Evolutionary conservation across 1,284 basidiomycete species (phyloP), one percentile per base, ranked within the genome.

Genomic region (Ustilago loliicola): DNA sequence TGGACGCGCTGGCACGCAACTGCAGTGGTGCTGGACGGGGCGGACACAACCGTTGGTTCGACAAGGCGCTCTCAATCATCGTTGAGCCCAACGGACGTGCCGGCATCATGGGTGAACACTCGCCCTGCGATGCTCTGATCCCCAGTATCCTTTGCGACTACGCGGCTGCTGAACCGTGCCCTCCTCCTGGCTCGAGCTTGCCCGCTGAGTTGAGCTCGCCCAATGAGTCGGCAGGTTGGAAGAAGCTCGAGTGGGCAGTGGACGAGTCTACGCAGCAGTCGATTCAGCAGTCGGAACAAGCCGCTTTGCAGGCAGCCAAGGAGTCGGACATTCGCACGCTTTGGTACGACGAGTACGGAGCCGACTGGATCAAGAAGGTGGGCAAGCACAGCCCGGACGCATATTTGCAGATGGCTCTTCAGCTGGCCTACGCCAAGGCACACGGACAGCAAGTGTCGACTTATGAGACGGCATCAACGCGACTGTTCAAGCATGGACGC

Each of bases 391-490:
- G 93, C 7, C 92, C 96, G 0, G 96, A 99, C 85, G 94, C 93
- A 0, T 98, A 91, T 87, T 90, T 98, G 61, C 96, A 98, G 87
- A 93, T 96, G 91, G 94, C 92, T 1, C 89, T 98, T 27, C 96
- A 98, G 87, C 90, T 98, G 11, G 96, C 96, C 7, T 98, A 93
- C 91, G 94, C 93, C 87, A 90, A 90, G 80, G 91, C 91, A 42
- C 93, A 92, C 68, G 91, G 91, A 15, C 88, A 89, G 75, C 92
- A 94, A 81, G 93, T 93, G 1, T 94, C 96, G 3, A 96, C 94
- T 6, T 98, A 99, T 87, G 96, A 99, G 88, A 98, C 96, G 0
- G 94, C 93, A 0, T 90, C 95, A 30, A 98, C 96, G 1, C 90
- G 95, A n/a, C 89, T 93, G 81, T 97, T 96, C 88, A 89, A 92